Base-by-base conservation (phyloP, 345 rosid species). In the Bruguiera sexangula region DNA sequence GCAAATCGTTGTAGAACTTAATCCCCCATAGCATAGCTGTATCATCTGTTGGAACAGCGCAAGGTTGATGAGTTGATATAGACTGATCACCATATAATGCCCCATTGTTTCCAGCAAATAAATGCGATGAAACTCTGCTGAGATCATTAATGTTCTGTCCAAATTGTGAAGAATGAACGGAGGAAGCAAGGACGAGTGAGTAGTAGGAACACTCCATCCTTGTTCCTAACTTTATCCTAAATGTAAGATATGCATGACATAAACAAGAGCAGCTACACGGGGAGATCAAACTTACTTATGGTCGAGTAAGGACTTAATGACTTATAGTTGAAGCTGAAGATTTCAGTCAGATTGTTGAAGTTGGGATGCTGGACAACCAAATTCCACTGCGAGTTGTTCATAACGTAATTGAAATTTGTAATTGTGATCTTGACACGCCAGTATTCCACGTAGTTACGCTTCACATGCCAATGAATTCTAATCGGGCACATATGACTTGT, bases 391-490 rank as follows among this genome's bases (percentile, higher is more conserved):
- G 90, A 61, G 68, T 91, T 89, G 77, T 94, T 94, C 95, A 81
- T 84, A 37, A 80, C 84, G 83, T 88, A 91, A 73, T 94, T 94
- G 75, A 89, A 94, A 79, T 93, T 93, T 31, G 96, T 88, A 72
- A 91, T 75, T 20, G 95, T 84, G 67, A 91, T 20, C 80, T 88
- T 93, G 55, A 82, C 96, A 62, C 97, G 82, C 98, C 98, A 91
- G 68, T 91, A 91, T 75, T 81, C 83, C 84, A 81, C 82, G 89
- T 89, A 88, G 84, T 86, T 94, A n/a, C 85, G 79, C 74, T 91
- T 88, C 0, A 94, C 85, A 78, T 91, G 98, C 98, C 98, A 94
- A 68, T 94, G 98, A 77, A 91, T 76, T 88, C 95, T 72, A 72
- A 89, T 66, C 2, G 98, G 98, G 77, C 98, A 94, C 98, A 94